phyloP scores from a whole-genome alignment of 805 yeast genomes.

The Candida tibetensis region DNA sequence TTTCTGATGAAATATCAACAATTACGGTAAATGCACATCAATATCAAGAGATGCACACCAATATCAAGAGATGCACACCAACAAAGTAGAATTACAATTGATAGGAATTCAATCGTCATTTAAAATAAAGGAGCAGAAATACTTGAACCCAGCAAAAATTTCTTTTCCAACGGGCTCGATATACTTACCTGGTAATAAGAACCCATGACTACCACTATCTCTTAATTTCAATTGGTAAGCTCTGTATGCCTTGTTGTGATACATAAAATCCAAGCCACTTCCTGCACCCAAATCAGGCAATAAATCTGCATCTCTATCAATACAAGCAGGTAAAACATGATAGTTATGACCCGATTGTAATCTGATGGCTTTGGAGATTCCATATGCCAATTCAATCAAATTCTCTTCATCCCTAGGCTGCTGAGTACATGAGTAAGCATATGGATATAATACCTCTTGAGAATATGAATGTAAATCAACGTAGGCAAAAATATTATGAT shows the following conservation, averaged over 20 bases:
- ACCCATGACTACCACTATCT: conserved; percentile 82
- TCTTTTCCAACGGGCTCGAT: conserved; percentile 79
- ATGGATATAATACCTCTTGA: conserved; percentile 79
- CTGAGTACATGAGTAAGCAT: conserved; percentile 73
- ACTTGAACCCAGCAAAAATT: conserved; percentile 62
- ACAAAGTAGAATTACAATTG: no score
- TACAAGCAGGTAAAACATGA: conserved; percentile 72
- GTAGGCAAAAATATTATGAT: conserved; percentile 69
- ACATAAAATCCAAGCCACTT: conserved; percentile 78
- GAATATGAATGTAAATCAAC: conserved; percentile 84
- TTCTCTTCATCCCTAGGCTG: conserved; percentile 80
- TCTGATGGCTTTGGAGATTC: conserved; percentile 71
- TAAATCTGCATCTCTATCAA: conserved; percentile 72
- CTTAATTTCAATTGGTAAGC: conserved; percentile 80
- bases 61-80: no score
- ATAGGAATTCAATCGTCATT: conserved; percentile 8
- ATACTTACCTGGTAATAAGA: conserved; percentile 65
- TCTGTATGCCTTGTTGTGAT: conserved; percentile 77
- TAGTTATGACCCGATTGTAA: conserved; percentile 61
- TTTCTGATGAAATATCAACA: no score
- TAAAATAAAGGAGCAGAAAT: conserved; percentile 47
- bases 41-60: no score
- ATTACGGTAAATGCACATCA: no score
- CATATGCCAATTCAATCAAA: conserved; percentile 76
- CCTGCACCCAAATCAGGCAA: conserved; percentile 78